Evolutionary conservation across 441 rosid species (phyloP), one percentile per base, ranked within the genome.

Genomic region (Pelargonium myrrhifolium): DNA sequence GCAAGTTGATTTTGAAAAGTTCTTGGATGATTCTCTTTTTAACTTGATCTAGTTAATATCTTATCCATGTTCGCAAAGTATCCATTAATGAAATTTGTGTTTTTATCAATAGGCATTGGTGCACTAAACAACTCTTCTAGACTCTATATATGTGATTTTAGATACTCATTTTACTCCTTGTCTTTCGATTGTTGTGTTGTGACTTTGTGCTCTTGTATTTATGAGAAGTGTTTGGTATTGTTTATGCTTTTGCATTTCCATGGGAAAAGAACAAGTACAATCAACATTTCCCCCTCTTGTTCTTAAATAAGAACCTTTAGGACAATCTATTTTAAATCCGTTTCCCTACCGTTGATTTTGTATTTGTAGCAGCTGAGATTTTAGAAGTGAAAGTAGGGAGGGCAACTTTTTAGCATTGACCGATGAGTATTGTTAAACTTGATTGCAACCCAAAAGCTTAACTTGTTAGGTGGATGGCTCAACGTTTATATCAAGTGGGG

Each of bases 1-100:
- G 37, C 39, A 86, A 87, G 98, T 85, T 70, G 68, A 75, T 74
- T 66, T 71, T 65, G 59, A 79, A 49, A 65, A 71, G 49, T 58
- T 66, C 65, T 77, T 65, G 35, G 71, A 21, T 67, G 63, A 35
- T 72, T 53, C 42, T 51, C 62, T 51, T 65, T 74, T 60, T 31
- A 4, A 37, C 10, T 64, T 37, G 2, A 47, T 47, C 17, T 11
- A 10, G 12, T 12, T 28, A n/a, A n/a, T 62, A 14, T 62, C 10
- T 28, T 31, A 1, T 28, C 65, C 43, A 10, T 59, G 62, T 59
- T 59, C 9, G 62, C 62, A 8, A 9, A 53, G 59, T 53, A 53
- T 18, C 2, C 20, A 53, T 53, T 53, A 53, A 53, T 18, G 59
- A 22, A 53, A 17, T 51, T 51, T 51, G 22, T 51, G 21, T 1